Conservation (phyloP, 2,329 filamentous ascomycete species). For the Penicillium sp. region DNA sequence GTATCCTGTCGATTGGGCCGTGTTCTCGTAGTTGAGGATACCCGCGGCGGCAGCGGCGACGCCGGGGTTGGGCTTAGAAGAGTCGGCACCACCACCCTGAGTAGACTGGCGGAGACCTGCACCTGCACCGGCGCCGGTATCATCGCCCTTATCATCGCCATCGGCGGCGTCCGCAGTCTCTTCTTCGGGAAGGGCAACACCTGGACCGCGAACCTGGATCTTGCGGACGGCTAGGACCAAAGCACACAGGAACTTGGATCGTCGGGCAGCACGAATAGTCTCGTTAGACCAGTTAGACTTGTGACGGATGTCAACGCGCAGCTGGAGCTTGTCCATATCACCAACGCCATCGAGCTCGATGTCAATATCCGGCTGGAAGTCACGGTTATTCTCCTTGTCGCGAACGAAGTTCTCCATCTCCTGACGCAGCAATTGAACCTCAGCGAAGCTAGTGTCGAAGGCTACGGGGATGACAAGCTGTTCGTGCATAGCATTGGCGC, state of each 20-base stretch:
- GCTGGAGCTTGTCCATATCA: conserved; percentile 81
- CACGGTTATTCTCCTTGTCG: conserved; percentile 79
- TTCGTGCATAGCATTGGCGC: conserved; percentile 90
- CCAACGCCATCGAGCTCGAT: conserved; percentile 77
- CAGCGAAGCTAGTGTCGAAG: conserved; percentile 85
- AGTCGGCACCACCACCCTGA: conserved; percentile 6
- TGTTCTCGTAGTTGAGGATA: conserved; percentile 16
- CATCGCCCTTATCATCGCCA: conserved; percentile 63
- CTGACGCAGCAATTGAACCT: conserved; percentile 77
- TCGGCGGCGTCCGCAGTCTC: conserved; percentile 47
- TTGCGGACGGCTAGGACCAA: conserved; percentile 80
- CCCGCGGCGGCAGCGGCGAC: conserved; percentile 15
- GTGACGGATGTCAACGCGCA: conserved; percentile 82
- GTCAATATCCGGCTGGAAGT: conserved; percentile 82
- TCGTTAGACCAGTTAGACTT: conserved; percentile 95
- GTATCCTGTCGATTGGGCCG: conserved; percentile 33
- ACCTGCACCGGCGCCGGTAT: conserved; percentile 55
- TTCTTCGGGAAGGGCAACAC: conserved; percentile 59
- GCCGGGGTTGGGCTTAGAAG: conserved; percentile 6
- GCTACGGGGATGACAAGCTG: conserved; percentile 75
- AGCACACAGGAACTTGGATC: conserved; percentile 97
- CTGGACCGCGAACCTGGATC: conserved; percentile 81
- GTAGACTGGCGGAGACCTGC: conserved; percentile 17
- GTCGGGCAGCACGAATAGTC: conserved; percentile 71
- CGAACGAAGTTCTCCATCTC: conserved; percentile 86